Evolutionary conservation across 805 yeast genomes (phyloP).

Genomic region (Yarrowia sp.): DNA sequence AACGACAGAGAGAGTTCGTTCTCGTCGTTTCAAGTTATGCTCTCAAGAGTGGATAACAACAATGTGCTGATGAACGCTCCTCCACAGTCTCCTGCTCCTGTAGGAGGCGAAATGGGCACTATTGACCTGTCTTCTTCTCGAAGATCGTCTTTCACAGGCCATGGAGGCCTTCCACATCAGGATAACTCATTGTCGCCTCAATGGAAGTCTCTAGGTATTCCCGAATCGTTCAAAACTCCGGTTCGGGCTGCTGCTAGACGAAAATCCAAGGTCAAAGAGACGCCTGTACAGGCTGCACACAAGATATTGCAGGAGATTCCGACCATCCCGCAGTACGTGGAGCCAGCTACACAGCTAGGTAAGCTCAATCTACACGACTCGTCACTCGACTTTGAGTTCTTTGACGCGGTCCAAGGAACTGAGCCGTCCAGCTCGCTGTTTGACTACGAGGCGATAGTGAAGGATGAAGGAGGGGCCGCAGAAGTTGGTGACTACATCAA

Average conservation of each 20-base stretch:
- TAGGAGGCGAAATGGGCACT: slow-evolving; percentile 22
- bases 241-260: neutral
- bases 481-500: slow-evolving; percentile 17
- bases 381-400: slow-evolving; percentile 24
- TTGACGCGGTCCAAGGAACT: slow-evolving; percentile 14
- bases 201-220: slow-evolving; percentile 21
- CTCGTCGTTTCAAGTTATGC: slow-evolving; percentile 23
- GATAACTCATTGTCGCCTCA: slow-evolving; percentile 10
- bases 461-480: neutral
- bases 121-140: slow-evolving; percentile 9
- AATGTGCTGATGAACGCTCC: neutral
- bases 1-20: slow-evolving; percentile 9
- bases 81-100: slow-evolving; percentile 1
- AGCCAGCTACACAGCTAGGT: slow-evolving; percentile 19
- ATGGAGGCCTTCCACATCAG: neutral
- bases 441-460: slow-evolving; percentile 15
- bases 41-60: slow-evolving; percentile 8
- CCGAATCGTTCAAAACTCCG: slow-evolving; percentile 16
- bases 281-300: slow-evolving; percentile 2
- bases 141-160: slow-evolving; percentile 4
- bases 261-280: slow-evolving; percentile 8
- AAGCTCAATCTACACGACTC: slow-evolving; percentile 9
- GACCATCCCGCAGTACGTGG: slow-evolving; percentile 9
- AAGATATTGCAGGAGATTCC: slow-evolving; percentile 20
- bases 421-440: slow-evolving; percentile 13